These are phyloP conservation scores for Cryomyces minteri DNA, from an alignment of 495 filamentous ascomycete genomes.

Conservation along the genomic window DNA sequence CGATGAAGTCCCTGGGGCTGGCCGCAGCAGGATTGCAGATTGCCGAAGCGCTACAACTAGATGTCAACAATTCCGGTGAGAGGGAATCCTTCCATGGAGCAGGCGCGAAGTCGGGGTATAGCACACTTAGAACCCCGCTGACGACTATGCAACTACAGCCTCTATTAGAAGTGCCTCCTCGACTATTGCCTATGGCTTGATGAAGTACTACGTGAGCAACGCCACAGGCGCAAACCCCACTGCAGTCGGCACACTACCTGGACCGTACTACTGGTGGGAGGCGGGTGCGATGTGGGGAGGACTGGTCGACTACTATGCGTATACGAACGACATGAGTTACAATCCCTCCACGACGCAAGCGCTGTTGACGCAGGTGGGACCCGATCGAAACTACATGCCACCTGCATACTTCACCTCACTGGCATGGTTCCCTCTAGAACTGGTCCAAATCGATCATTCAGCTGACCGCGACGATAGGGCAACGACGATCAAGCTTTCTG, in stretches of 20 bases:
- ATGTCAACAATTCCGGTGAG: neutral
- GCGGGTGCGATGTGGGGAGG: constrained; percentile 16
- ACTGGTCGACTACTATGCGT: constrained; percentile 12
- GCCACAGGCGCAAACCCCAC: neutral
- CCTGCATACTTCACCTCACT: constrained; percentile 1
- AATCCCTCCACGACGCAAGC: constrained; percentile 15
- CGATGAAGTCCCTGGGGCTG: too few relatives aligned
- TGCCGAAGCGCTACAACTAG: neutral
- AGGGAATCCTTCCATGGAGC: neutral
- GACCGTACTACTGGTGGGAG: constrained; percentile 24
- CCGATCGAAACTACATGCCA: constrained; percentile 18
- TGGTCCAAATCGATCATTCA: constrained; percentile 9
- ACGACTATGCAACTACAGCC: neutral
- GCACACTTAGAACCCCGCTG: neutral
- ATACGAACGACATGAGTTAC: constrained; percentile 17
- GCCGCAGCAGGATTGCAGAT: too few relatives aligned
- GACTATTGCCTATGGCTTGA: neutral
- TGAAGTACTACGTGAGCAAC: neutral
- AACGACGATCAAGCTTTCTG: constrained; percentile 75
- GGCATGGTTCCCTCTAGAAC: constrained; percentile 10
- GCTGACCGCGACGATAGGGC: constrained; percentile 15
- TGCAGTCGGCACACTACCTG: constrained; percentile 5
- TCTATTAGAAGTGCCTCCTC: neutral
- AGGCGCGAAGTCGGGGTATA: neutral
- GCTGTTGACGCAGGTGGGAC: constrained; percentile 19